phyloP scores from a whole-genome alignment of 305 asterid species.

The Fraxinus velutina region DNA sequence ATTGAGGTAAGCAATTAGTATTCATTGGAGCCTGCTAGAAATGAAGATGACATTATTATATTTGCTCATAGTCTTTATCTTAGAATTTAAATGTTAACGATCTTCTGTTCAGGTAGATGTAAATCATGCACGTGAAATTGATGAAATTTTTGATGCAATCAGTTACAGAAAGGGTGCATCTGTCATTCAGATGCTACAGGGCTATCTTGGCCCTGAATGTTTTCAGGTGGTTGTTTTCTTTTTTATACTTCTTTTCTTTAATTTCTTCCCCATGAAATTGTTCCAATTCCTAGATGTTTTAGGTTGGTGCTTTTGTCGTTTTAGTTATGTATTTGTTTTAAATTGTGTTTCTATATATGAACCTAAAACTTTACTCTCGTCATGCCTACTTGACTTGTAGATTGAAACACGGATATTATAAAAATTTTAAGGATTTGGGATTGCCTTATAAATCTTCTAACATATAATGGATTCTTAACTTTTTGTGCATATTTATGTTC shows the following conservation, averaged over 20 bases:
- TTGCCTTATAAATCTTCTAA: not conserved
- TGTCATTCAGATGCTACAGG: conserved; percentile 90
- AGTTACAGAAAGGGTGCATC: conserved; percentile 98
- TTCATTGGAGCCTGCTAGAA: not conserved
- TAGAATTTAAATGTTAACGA: conserved; percentile 18
- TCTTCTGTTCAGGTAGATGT: conserved; percentile 71
- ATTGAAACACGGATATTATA: not conserved
- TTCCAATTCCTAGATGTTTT: not conserved
- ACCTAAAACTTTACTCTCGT: not conserved
- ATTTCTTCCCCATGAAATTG: conserved; percentile 1
- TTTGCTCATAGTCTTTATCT: conserved; percentile 4
- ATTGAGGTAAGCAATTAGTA: conserved; percentile 59
- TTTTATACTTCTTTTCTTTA: not conserved
- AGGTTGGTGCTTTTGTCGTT: not conserved
- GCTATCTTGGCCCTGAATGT: conserved; percentile 87
- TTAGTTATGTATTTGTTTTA: not conserved
- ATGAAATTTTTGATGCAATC: conserved; percentile 94
- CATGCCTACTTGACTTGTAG: not conserved
- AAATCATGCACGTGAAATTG: conserved; percentile 88
- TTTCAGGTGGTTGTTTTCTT: conserved; percentile 56
- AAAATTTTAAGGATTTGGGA: not conserved
- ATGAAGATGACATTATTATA: not conserved
- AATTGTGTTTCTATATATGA: not conserved
- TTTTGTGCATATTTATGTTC: not conserved
- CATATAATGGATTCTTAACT: not conserved